Percentiles rank a stretch among this genome's conserved stretches.
Conservation (phyloP, 139 green algal genomes). For the Astrephomene gubernaculifera region DNA sequence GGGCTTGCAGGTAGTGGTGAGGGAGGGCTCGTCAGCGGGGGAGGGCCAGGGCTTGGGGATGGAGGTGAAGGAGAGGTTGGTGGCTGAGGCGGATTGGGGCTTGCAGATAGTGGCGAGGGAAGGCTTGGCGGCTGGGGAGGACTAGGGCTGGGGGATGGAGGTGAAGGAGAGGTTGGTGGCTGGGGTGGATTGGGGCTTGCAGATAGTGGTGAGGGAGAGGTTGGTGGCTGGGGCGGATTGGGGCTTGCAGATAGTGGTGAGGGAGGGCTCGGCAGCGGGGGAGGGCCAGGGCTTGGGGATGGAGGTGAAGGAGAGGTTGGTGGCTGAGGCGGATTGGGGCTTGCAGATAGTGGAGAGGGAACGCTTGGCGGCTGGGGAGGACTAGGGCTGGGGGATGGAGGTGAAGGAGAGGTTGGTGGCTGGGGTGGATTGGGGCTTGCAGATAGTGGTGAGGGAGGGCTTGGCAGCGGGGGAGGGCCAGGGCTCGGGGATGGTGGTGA, state of each 20-base stretch:
- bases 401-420: neutral
- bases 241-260: neutral
- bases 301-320: neutral
- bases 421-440: too few relatives aligned
- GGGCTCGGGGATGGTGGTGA: neutral
- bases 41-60: neutral
- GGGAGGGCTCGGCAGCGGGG: neutral
- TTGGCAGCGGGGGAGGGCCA: neutral
- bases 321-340: too few relatives aligned
- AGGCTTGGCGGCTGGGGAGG: neutral
- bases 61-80: neutral
- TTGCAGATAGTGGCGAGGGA: neutral
- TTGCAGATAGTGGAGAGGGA: neutral
- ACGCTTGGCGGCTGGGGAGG: neutral
- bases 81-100: neutral
- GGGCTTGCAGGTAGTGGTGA: neutral
- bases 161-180: neutral
- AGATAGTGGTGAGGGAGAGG: neutral
- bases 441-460: neutral
- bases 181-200: neutral
- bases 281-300: neutral
- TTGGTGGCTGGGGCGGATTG: neutral
- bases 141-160: neutral
- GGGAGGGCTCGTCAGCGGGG: neutral
- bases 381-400: neutral